Percentiles rank a stretch among this genome's conserved stretches.
Evolutionary conservation across 495 filamentous ascomycete species (phyloP).

Genomic region (Neurospora discreta): DNA sequence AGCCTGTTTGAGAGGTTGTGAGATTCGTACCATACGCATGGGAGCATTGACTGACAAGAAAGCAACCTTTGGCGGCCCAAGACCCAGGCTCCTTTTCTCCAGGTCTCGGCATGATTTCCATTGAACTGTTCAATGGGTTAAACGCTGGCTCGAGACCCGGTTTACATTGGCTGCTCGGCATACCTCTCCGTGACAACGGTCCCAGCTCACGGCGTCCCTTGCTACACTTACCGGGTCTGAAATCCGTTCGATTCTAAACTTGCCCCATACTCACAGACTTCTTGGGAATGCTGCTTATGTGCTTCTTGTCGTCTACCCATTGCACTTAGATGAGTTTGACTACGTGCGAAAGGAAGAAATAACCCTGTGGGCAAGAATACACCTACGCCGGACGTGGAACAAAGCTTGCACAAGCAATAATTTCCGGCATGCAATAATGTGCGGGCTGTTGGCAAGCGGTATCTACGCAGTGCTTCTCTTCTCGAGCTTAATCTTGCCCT

Average conservation of each 20-base stretch:
- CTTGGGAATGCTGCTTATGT: background rate
- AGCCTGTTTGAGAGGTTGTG: constrained; percentile 12
- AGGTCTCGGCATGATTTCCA: constrained; percentile 4
- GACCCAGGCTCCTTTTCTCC: background rate
- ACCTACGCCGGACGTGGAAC: constrained; percentile 1
- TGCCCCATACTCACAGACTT: background rate
- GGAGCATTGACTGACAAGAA: constrained; percentile 1
- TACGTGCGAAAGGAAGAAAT: background rate
- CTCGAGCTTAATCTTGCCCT: background rate
- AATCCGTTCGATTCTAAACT: background rate
- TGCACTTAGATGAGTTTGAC: background rate
- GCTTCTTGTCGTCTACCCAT: background rate
- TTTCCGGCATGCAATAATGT: constrained; percentile 5
- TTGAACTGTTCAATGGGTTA: constrained; percentile 2
- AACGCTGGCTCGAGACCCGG: constrained; percentile 1
- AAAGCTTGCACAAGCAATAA: constrained; percentile 15
- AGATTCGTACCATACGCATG: background rate
- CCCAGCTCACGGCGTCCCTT: constrained; percentile 2
- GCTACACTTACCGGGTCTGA: background rate
- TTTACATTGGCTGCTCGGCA: constrained; percentile 9
- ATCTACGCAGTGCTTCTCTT: background rate
- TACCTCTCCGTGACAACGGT: constrained; percentile 14
- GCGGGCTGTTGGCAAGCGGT: background rate
- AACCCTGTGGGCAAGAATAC: background rate
- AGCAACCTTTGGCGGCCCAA: constrained; percentile 4